phyloP scores from a whole-genome alignment of 2,329 filamentous ascomycete genomes.

The Pseudogymnoascus sp. region DNA sequence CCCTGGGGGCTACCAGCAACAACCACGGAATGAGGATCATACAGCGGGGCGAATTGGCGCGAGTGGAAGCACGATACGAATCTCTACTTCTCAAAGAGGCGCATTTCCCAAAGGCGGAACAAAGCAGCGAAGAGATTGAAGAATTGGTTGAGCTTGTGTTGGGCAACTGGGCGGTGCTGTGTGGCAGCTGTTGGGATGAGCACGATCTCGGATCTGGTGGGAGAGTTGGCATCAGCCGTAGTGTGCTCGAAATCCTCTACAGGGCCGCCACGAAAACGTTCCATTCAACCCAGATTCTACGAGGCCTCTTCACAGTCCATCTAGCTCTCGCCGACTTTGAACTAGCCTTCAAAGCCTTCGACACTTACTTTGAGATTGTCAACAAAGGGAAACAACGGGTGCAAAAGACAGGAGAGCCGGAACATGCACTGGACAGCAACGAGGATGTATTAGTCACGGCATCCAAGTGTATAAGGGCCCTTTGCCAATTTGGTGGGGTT shows the following conservation, averaged over 20 bases:
- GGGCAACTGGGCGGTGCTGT: slow-evolving; percentile 77
- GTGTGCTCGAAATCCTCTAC: slow-evolving; percentile 82
- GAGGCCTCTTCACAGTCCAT: slow-evolving; percentile 83
- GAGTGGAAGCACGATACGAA: slow-evolving; percentile 75
- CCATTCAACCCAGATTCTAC: slow-evolving; percentile 83
- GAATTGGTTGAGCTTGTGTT: slow-evolving; percentile 73
- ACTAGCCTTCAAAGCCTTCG: slow-evolving; percentile 80
- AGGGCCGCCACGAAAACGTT: slow-evolving; percentile 88
- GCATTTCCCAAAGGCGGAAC: slow-evolving; percentile 75
- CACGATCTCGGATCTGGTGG: slow-evolving; percentile 76
- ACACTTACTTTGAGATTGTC: slow-evolving; percentile 86
- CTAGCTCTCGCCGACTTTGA: slow-evolving; percentile 86
- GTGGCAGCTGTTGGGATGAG: slow-evolving; percentile 73
- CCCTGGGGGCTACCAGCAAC: slow-evolving; percentile 33
- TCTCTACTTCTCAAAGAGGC: slow-evolving; percentile 70
- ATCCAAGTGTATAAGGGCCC: slow-evolving; percentile 68
- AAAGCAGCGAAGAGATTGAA: slow-evolving; percentile 74
- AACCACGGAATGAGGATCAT: slow-evolving; percentile 53
- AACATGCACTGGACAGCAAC: slow-evolving; percentile 71
- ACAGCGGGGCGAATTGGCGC: slow-evolving; percentile 70
- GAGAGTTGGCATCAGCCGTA: slow-evolving; percentile 65
- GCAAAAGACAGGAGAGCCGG: slow-evolving; percentile 66
- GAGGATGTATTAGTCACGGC: slow-evolving; percentile 70
- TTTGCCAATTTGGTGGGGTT: slow-evolving; percentile 74
- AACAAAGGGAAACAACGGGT: slow-evolving; percentile 77